phyloP scores from a whole-genome alignment of 441 rosid genomes.

The Kokia cookei region DNA sequence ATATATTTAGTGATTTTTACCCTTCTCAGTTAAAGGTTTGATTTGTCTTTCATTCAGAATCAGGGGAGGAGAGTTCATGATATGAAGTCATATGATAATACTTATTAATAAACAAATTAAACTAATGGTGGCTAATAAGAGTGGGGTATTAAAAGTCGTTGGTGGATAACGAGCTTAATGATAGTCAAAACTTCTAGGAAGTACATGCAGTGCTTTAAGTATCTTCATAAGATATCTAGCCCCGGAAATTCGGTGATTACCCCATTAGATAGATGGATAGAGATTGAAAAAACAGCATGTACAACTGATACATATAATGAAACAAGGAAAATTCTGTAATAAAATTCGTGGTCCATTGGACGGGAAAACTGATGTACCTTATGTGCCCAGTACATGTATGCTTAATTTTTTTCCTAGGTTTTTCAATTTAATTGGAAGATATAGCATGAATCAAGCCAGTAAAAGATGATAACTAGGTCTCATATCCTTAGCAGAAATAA shows the following conservation, averaged over 20 bases:
- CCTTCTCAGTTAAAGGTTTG: background rate
- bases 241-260: background rate
- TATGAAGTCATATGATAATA: background rate
- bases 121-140: background rate
- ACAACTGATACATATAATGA: background rate
- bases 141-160: background rate
- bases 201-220: background rate
- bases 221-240: background rate
- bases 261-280: background rate
- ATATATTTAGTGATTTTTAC: background rate
- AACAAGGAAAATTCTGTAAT: background rate
- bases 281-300: background rate
- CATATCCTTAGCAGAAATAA: background rate
- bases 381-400: no score
- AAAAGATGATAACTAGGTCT: background rate
- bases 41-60: background rate
- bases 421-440: no score
- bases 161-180: background rate
- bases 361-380: background rate
- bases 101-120: background rate
- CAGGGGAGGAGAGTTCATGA: background rate
- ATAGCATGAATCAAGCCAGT: background rate
- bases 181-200: background rate
- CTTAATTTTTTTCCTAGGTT: no score
- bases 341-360: background rate